Evolutionary conservation across 441 rosid genomes (phyloP).

Genomic region (Theobroma grandiflorum): DNA sequence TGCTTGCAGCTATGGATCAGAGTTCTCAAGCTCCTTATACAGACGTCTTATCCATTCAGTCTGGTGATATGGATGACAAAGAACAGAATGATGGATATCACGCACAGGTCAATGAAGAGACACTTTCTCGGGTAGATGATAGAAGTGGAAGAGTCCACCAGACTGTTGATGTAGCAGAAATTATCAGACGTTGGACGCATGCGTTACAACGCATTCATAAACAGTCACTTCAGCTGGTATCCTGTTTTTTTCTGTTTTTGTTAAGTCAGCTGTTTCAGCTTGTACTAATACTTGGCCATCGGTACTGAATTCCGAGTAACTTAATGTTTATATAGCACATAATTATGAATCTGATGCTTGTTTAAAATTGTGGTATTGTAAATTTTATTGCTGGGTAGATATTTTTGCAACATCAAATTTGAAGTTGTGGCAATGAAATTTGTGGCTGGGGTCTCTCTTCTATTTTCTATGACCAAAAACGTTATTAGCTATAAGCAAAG

Average conservation of each 20-base stretch:
- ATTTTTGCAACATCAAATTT: background rate
- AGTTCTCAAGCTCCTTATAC: constrained; percentile 87
- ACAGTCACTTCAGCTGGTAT: constrained; percentile 97
- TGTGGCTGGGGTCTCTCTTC: background rate
- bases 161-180: constrained; percentile 97
- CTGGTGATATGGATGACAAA: constrained; percentile 70
- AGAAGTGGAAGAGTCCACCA: constrained; percentile 89
- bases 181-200: constrained; percentile 99
- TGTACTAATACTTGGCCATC: background rate
- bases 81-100: constrained; percentile 69
- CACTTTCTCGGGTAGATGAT: constrained; percentile 79
- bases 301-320: background rate
- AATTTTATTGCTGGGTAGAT: background rate
- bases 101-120: constrained; percentile 66
- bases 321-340: background rate
- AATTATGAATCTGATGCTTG: background rate
- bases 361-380: background rate
- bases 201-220: constrained; percentile 98
- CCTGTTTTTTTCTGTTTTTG: constrained; percentile 30
- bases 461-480: background rate
- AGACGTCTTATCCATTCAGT: constrained; percentile 63
- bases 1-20: constrained; percentile 98
- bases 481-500: background rate
- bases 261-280: background rate
- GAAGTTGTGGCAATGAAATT: background rate